phyloP scores from a whole-genome alignment of 192 early-diverging fungal species.

The Gonapodya sp. region DNA sequence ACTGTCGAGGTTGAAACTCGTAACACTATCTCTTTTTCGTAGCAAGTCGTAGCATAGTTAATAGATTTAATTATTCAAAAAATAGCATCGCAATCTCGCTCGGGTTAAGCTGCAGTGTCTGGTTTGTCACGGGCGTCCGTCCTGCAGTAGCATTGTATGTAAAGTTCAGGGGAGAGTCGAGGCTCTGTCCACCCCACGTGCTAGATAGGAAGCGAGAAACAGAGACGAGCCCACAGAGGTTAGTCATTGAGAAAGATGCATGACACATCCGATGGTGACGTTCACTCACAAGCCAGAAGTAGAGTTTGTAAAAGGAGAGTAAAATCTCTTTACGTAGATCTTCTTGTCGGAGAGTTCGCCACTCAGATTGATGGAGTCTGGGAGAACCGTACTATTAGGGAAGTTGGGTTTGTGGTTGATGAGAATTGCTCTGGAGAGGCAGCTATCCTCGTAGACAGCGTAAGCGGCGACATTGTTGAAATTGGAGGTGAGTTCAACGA shows the following conservation, averaged over 20 bases:
- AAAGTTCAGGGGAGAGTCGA: neutral
- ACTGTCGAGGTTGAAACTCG: too few species aligned
- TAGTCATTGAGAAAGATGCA: neutral
- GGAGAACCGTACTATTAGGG: neutral
- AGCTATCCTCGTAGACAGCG: neutral
- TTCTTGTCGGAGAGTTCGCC: neutral
- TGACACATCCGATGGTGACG: too few species aligned
- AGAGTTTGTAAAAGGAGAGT: neutral
- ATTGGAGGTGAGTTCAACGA: neutral
- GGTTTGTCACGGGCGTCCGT: neutral
- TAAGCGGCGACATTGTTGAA: neutral
- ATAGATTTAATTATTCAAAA: too few species aligned
- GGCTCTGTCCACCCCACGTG: slow-evolving; percentile 1
- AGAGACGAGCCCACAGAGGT: neutral
- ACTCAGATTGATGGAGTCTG: neutral
- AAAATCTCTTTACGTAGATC: neutral
- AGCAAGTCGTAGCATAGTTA: too few species aligned
- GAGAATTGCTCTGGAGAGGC: neutral
- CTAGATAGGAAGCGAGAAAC: neutral
- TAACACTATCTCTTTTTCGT: too few species aligned
- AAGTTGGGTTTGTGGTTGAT: neutral
- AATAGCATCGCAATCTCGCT: neutral
- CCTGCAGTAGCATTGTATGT: neutral
- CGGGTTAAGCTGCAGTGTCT: neutral
- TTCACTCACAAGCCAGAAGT: neutral